Evolutionary conservation across 495 filamentous ascomycete species (phyloP).

Genomic region (Aspergillus wentii): DNA sequence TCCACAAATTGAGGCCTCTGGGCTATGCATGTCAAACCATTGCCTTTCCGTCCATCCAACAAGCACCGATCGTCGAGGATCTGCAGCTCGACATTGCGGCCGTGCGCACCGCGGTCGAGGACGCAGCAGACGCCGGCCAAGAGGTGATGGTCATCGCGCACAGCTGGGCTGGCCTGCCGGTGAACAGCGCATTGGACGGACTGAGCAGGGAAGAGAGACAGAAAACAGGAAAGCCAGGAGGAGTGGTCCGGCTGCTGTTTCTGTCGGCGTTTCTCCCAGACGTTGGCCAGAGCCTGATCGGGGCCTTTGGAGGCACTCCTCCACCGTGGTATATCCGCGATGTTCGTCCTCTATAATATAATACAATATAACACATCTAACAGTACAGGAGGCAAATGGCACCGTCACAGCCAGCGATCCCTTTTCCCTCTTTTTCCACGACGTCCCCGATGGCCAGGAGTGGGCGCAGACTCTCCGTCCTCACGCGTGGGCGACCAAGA

Average conservation of each 20-base stretch:
- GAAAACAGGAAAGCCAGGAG: slow-evolving; percentile 28
- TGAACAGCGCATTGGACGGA: slow-evolving; percentile 42
- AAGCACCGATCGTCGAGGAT: slow-evolving; percentile 18
- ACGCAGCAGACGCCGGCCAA: slow-evolving; percentile 20
- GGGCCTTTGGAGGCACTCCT: slow-evolving; percentile 26
- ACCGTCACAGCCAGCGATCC: slow-evolving; percentile 25
- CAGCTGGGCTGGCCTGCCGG: slow-evolving; percentile 49
- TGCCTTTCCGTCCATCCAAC: slow-evolving; percentile 28
- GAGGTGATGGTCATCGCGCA: slow-evolving; percentile 36
- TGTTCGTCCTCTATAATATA: slow-evolving; percentile 16
- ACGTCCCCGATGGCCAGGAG: slow-evolving; percentile 28
- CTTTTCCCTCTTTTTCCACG: slow-evolving; percentile 28
- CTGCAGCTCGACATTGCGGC: slow-evolving; percentile 25
- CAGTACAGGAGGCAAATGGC: slow-evolving; percentile 20
- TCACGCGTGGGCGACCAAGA: slow-evolving; percentile 29
- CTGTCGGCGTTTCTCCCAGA: slow-evolving; percentile 37
- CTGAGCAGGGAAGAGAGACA: slow-evolving; percentile 33
- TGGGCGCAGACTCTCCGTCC: slow-evolving; percentile 28
- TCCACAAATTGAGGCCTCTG: slow-evolving; percentile 14
- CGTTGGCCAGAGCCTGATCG: slow-evolving; percentile 31
- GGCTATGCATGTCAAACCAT: slow-evolving; percentile 20
- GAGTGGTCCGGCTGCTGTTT: slow-evolving; percentile 40
- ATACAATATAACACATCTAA: too few species aligned
- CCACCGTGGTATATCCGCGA: slow-evolving; percentile 32
- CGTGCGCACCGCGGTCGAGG: slow-evolving; percentile 20